These are phyloP conservation scores for Phaeophleospora eucalypticola DNA, from an alignment of 2,329 filamentous ascomycete genomes.

Conservation along the genomic window DNA sequence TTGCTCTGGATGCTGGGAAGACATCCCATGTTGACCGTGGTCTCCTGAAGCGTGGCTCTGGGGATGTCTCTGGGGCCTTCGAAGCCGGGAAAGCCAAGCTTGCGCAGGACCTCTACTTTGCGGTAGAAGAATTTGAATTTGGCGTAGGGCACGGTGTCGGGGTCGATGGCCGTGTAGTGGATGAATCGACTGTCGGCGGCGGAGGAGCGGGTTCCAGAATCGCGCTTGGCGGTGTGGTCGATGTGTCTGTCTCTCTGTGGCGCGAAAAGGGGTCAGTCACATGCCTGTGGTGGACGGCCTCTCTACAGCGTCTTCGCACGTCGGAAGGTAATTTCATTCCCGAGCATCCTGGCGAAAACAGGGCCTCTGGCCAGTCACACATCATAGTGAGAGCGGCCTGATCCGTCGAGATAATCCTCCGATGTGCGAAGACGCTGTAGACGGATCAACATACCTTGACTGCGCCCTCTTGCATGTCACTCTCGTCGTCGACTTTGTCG, in stretches of 20 bases:
- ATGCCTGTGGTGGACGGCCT: too few species aligned
- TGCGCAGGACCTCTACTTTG: slow-evolving; percentile 10
- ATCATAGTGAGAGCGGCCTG: too few species aligned
- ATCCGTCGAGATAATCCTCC: not conserved
- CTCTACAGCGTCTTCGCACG: too few species aligned
- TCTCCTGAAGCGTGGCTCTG: too few species aligned
- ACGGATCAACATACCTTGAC: not conserved
- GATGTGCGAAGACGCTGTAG: too few species aligned
- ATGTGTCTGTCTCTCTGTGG: slow-evolving; percentile 3
- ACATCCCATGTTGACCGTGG: too few species aligned
- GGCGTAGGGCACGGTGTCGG: slow-evolving; percentile 5
- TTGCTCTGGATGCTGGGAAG: too few species aligned
- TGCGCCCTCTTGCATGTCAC: not conserved
- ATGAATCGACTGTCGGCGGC: not conserved
- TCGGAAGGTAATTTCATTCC: too few species aligned
- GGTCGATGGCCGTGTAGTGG: not conserved
- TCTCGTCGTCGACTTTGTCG: not conserved
- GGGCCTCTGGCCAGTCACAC: too few species aligned
- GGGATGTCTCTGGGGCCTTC: not conserved
- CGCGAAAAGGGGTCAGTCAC: not conserved
- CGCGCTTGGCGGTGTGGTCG: slow-evolving; percentile 4
- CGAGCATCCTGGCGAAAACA: too few species aligned
- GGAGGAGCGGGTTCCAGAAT: not conserved
- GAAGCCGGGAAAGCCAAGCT: slow-evolving; percentile 10
- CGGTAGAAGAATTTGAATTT: slow-evolving; percentile 18